These are phyloP conservation scores for Cercospora sp. DNA, from an alignment of 2,329 filamentous ascomycete species.

Conservation along the genomic window DNA sequence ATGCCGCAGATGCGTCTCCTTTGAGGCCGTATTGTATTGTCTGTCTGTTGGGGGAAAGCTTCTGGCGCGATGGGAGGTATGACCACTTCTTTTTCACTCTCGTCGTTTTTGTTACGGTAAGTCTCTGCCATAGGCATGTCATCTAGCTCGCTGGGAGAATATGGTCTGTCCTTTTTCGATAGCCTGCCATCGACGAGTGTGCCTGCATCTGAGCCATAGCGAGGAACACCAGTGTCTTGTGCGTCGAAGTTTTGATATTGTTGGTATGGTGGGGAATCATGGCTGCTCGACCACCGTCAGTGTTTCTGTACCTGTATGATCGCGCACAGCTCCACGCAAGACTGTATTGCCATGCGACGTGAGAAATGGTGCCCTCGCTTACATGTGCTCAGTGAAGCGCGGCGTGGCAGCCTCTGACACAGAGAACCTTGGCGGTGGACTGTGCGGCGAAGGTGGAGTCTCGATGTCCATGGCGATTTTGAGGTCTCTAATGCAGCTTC, in stretches of 20 bases:
- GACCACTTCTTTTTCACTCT: conserved; percentile 35
- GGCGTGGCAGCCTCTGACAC: conserved; percentile 23
- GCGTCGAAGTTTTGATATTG: conserved; percentile 27
- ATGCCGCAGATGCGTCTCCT: conserved; percentile 29
- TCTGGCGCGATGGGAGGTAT: conserved; percentile 20
- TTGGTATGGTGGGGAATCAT: conserved; percentile 32
- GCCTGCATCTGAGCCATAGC: conserved; percentile 20
- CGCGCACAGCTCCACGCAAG: not conserved
- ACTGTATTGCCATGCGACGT: not conserved
- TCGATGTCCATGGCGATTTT: conserved; percentile 3
- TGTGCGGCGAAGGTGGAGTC: conserved; percentile 14
- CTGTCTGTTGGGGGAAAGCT: conserved; percentile 15
- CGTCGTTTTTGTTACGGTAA: conserved; percentile 29
- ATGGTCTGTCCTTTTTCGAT: conserved; percentile 29
- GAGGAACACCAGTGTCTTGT: conserved; percentile 21
- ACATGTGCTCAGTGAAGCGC: conserved; percentile 34
- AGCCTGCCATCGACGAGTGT: conserved; percentile 13
- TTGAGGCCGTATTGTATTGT: conserved; percentile 12
- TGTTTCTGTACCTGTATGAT: not conserved
- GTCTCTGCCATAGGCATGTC: conserved; percentile 33
- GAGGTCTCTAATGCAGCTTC: not conserved
- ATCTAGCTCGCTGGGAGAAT: conserved; percentile 29
- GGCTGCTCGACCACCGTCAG: conserved; percentile 15
- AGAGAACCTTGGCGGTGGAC: conserved; percentile 26
- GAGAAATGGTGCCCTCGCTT: conserved; percentile 14